Evolutionary conservation across 148 eudicot genomes (phyloP).

Genomic region (Arbutus unedo): DNA sequence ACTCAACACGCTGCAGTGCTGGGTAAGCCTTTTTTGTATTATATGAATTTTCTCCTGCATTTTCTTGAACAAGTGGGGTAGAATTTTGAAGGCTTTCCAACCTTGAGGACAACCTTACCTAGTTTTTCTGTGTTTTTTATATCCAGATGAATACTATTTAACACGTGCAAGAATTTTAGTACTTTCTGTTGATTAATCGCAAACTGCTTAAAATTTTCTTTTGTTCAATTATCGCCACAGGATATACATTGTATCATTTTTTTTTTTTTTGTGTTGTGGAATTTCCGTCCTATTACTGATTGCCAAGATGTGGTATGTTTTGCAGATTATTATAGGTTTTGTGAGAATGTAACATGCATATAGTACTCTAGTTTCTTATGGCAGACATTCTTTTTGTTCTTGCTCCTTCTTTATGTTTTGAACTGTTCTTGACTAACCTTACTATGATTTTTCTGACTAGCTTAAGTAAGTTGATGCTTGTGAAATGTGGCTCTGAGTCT

Average conservation of each 20-base stretch:
- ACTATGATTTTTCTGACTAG: constrained; percentile 4
- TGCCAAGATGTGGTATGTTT: background rate
- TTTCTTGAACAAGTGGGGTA: background rate
- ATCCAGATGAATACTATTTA: background rate
- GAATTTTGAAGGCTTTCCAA: background rate
- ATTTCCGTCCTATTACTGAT: background rate
- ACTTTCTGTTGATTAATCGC: background rate
- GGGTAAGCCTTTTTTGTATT: too few species aligned
- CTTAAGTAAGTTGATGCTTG: constrained; percentile 15
- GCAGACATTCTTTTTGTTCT: background rate
- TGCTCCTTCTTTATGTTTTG: background rate
- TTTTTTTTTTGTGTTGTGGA: background rate
- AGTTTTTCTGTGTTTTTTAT: background rate
- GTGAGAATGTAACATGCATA: background rate
- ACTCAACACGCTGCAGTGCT: too few species aligned
- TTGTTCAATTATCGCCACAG: background rate
- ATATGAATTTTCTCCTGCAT: background rate
- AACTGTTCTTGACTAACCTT: background rate
- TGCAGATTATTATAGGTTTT: background rate
- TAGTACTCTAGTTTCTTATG: background rate
- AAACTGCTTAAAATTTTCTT: background rate
- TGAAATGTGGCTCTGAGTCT: constrained; percentile 18
- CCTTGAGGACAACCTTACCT: background rate
- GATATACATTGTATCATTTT: background rate
- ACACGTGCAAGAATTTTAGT: background rate